Base-by-base conservation (phyloP, 1,139 yeast species). In the Suhomyces taliae region DNA sequence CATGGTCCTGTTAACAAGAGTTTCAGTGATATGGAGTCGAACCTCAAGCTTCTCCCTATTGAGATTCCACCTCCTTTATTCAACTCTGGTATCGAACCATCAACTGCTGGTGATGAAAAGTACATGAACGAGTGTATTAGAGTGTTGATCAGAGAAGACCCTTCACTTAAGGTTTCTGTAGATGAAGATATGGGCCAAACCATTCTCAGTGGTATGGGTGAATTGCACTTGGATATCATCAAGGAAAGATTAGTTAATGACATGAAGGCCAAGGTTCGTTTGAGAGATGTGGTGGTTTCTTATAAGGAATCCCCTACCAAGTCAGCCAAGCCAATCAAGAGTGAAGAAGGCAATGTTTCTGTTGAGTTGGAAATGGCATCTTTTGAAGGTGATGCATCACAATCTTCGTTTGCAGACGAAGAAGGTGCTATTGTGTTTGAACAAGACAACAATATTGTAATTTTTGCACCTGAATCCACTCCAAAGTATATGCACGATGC, bases 171-270 rank as follows among this genome's bases (percentile, higher is more conserved):
- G 36, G 72, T 86, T 11, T 63, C 78, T 2, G 76, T 72, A 44
- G 97, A 93, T 60, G 96, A 88, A 53, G 97, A 91, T 51, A 74
- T 88, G 48, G 97, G 96, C 0, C 97, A 93, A 65, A 84, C 90
- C 0, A 75, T 90, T 29, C 66, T 93, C 34, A 83, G 96, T 44
- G 99, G 99, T 3, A 90, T 93, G 97, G 99, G 98, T 14, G 97
- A 90, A 59, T 72, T 93, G 44, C 99, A 93, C 65, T 74, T 93
- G 45, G 98, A 93, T 55, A 90, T 93, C 55, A 87, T 95, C 2
- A 77, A 78, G 45, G 95, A 90, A 55, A 74, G 97, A 48, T 74
- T 93, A 43, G 69, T 85, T 19, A 81, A 81, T 45, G 96, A 90
- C 52, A 78, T 91, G 77, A 85, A 86, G 61, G 97, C 96, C 2